Evolutionary conservation across 2,329 filamentous ascomycete species (phyloP).

Genomic region (Calycina marina): DNA sequence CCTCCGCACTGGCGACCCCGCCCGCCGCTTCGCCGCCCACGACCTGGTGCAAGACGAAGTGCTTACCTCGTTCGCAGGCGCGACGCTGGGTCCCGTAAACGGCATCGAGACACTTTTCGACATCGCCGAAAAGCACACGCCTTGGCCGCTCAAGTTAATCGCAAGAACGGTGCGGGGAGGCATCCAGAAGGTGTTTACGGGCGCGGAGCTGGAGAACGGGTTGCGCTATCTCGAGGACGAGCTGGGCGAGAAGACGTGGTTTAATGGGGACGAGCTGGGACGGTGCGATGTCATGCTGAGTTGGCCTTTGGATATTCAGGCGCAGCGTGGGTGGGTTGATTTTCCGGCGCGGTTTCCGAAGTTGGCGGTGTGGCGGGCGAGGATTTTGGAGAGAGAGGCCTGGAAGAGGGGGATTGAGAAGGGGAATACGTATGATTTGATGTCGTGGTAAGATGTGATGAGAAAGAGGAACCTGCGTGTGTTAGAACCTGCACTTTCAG

Average conservation of each 20-base stretch:
- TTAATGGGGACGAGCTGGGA: constrained; percentile 21
- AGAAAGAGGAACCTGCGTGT: too few species aligned
- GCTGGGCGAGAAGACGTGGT: constrained; percentile 17
- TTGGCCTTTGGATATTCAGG: constrained; percentile 23
- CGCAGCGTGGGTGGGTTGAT: constrained; percentile 20
- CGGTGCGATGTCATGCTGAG: constrained; percentile 23
- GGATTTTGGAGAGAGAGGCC: constrained; percentile 16
- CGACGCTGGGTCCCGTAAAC: constrained; percentile 14
- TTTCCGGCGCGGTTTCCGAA: constrained; percentile 21
- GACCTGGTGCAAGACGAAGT: constrained; percentile 21
- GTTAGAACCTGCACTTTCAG: too few species aligned
- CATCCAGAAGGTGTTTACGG: constrained; percentile 9
- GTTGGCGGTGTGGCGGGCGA: constrained; percentile 21
- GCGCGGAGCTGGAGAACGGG: constrained; percentile 12
- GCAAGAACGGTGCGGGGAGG: constrained; percentile 8
- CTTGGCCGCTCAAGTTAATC: constrained; percentile 16
- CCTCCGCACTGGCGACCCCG: constrained; percentile 20
- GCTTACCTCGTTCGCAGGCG: constrained; percentile 17
- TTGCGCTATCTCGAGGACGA: constrained; percentile 15
- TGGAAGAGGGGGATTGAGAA: constrained; percentile 22
- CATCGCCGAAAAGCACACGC: constrained; percentile 11
- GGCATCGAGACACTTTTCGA: constrained; percentile 17
- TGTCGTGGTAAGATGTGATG: too few species aligned
- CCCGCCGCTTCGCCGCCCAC: constrained; percentile 14
- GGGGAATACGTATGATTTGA: constrained; percentile 22